A percentile compares a stretch with the other conserved stretches of the same genome.
Conservation (phyloP, 1,284 basidiomycete species). For the Laetiporus sulphureus region DNA sequence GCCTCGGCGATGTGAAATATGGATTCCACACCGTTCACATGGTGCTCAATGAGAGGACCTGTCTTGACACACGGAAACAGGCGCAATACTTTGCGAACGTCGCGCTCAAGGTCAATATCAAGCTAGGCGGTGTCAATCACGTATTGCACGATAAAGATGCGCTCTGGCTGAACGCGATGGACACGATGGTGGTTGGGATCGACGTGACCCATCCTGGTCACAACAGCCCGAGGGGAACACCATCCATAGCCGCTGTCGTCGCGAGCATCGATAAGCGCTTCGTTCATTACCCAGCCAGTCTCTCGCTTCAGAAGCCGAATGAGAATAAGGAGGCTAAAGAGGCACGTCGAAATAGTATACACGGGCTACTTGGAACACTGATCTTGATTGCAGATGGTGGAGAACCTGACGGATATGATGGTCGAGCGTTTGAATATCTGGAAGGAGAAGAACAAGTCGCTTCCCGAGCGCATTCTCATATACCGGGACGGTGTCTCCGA, state of each 20-base stretch:
- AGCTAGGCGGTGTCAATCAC: conserved; percentile 75
- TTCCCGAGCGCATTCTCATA: not conserved
- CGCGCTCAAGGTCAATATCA: conserved; percentile 58
- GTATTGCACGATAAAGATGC: conserved; percentile 46
- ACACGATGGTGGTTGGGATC: conserved; percentile 76
- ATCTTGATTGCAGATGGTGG: conserved; percentile 47
- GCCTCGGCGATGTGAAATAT: conserved; percentile 58
- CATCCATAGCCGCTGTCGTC: conserved; percentile 74
- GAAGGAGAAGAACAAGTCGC: not conserved
- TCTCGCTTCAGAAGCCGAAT: conserved; percentile 55
- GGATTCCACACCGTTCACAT: conserved; percentile 69
- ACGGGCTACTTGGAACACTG: not conserved
- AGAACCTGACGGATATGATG: conserved; percentile 58
- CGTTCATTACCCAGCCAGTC: conserved; percentile 63
- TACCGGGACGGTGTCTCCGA: not conserved
- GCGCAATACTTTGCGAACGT: conserved; percentile 76
- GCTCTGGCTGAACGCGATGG: conserved; percentile 54
- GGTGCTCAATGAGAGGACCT: too few species aligned
- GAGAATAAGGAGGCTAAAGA: conserved; percentile 30
- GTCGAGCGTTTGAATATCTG: conserved; percentile 44
- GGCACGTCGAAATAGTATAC: conserved; percentile 9
- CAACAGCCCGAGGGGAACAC: conserved; percentile 49
- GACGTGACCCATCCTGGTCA: conserved; percentile 71
- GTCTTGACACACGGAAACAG: too few species aligned
- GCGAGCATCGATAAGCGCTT: conserved; percentile 60